A percentile compares a stretch with the other conserved stretches of the same genome.
Conservation (phyloP, 2,329 filamentous ascomycete species). For the Bimuria novae-zelandiae region DNA sequence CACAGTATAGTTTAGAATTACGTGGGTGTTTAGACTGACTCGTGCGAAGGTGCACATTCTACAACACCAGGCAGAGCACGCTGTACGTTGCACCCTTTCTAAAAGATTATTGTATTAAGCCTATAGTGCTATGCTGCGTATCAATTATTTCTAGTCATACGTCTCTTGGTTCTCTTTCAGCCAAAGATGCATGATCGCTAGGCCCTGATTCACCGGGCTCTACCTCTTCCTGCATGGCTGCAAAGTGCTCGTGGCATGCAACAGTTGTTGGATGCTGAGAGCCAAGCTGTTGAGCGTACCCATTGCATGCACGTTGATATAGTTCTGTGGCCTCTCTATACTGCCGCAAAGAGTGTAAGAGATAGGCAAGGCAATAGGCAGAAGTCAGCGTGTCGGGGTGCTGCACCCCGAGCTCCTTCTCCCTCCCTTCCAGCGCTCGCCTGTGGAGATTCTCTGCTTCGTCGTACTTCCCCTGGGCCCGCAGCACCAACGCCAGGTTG, state of each 20-base stretch:
- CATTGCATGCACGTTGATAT: constrained; percentile 1
- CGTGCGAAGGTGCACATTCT: background rate
- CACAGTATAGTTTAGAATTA: background rate
- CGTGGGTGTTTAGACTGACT: background rate
- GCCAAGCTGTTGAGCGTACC: constrained; percentile 3
- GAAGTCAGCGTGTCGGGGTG: too few relatives aligned
- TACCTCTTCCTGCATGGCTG: constrained; percentile 2
- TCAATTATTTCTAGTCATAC: background rate
- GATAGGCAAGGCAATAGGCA: constrained; percentile 1
- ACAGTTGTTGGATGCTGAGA: constrained; percentile 4
- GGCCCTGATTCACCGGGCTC: background rate
- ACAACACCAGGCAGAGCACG: background rate
- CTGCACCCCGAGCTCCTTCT: too few relatives aligned
- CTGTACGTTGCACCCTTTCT: background rate
- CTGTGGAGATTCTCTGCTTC: background rate
- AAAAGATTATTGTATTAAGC: background rate
- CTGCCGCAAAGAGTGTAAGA: background rate
- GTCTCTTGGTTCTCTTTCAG: background rate
- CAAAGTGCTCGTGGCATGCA: constrained; percentile 1
- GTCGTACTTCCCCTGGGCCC: background rate
- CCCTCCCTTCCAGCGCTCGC: too few relatives aligned
- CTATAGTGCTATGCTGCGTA: background rate
- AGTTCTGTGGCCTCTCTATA: constrained; percentile 4
- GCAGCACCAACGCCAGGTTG: background rate
- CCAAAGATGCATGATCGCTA: background rate